A percentile compares a stretch with the other conserved stretches of the same genome.
Conservation (phyloP, 768 basidiomycete species). For the Pisolithus microcarpus region DNA sequence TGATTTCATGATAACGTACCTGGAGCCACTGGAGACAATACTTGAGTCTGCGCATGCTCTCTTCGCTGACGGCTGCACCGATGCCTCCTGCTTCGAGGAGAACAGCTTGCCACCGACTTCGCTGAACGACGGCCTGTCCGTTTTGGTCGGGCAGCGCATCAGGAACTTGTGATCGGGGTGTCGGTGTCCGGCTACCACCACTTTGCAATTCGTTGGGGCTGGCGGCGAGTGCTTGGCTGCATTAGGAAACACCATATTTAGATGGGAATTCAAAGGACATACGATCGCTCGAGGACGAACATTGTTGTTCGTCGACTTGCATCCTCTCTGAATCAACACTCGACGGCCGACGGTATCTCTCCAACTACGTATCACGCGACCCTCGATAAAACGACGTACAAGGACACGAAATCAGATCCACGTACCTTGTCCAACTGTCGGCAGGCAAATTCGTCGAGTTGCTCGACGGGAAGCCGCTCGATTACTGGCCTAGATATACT, state of each 20-base stretch:
- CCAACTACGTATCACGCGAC: slow-evolving; percentile 30
- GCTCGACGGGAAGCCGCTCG: slow-evolving; percentile 65
- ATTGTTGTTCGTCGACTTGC: slow-evolving; percentile 14
- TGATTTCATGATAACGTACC: slow-evolving; percentile 35
- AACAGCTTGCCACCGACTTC: slow-evolving; percentile 83
- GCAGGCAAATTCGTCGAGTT: slow-evolving; percentile 83
- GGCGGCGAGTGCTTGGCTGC: neutral
- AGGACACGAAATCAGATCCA: slow-evolving; percentile 9
- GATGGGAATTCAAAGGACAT: neutral
- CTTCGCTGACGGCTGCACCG: slow-evolving; percentile 83
- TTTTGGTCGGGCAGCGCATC: slow-evolving; percentile 13
- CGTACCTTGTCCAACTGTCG: slow-evolving; percentile 78
- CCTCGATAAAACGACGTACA: neutral
- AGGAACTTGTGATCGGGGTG: slow-evolving; percentile 16
- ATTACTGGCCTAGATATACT: slow-evolving; percentile 78
- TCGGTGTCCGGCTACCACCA: slow-evolving; percentile 16
- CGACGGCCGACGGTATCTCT: slow-evolving; percentile 42
- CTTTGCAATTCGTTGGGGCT: neutral
- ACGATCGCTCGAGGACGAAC: neutral
- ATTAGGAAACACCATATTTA: slow-evolving; percentile 5
- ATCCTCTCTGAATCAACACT: slow-evolving; percentile 21
- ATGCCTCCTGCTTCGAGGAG: slow-evolving; percentile 83
- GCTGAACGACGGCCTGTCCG: slow-evolving; percentile 50
- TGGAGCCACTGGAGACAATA: slow-evolving; percentile 88
- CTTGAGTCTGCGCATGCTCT: slow-evolving; percentile 78